Base-by-base conservation (phyloP, 2,329 filamentous ascomycete species). In the Myrmaecium sp. region DNA sequence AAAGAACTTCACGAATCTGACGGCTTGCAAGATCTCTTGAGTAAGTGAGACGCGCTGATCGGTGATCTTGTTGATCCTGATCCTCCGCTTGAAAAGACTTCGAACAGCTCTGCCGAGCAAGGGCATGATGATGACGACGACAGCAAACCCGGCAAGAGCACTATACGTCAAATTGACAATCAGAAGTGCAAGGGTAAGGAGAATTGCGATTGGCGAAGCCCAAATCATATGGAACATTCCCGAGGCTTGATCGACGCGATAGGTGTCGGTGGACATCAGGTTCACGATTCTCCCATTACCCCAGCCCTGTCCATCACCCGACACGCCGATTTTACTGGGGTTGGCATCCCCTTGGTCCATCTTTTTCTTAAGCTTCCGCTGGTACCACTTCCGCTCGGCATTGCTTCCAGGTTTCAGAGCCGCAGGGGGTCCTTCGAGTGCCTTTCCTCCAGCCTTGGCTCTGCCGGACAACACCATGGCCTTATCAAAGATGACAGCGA, bases 1-100 rank as follows among this genome's bases (percentile, higher is more conserved):
- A 46, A 94, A 95, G 50, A 72, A 94, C 50, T 95, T 95, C 54
- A 95, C 86, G 43, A 95, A 94, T 14, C 84, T 70, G 14, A 94
- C 84, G 0, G 82, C 80, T 38, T 83, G 76, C 9, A 95, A 45
- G 27, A 95, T 92, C 46, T 95, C 86, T 46, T 94, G 84, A 0
- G 83, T 94, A 17, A 95, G 58, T 27, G 78, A 78, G 5, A 95
- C 84, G 35, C 86, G 71, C 53, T 91, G 79, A 46, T 95, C 86
- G 2, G 86, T 95, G 33, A 94, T 69, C 43, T 83, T 84, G 62
- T 94, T 95, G 59, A 95, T 94, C 16, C 52, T 61, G 39, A 69
- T 70, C 42, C 89, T 70, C 27, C 82, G 72, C 10, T 56, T 57
- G 51, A 94, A 81, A 10, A 95, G 59, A 27, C 66, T 69, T 36